These are phyloP conservation scores for Sclerotinia subarctica DNA, from an alignment of 2,329 filamentous ascomycete species.

Conservation along the genomic window DNA sequence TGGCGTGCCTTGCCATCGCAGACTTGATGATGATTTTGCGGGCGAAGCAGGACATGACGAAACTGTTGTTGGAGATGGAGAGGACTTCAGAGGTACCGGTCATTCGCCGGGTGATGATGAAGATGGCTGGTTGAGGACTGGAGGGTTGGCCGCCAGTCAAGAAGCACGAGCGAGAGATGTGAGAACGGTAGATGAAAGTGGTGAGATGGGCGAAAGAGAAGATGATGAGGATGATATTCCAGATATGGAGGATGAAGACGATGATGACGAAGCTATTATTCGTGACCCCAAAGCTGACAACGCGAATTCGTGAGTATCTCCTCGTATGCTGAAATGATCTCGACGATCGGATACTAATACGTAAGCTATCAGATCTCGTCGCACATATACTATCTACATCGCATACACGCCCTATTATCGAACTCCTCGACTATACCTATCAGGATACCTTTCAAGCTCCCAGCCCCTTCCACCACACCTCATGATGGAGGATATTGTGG, in stretches of 20 bases:
- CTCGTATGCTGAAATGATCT: neutral
- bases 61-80: slow-evolving; percentile 77
- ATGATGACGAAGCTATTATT: slow-evolving; percentile 94
- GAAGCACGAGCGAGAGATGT: slow-evolving; percentile 78
- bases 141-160: slow-evolving; percentile 71
- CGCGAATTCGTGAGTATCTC: slow-evolving; percentile 34
- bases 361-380: slow-evolving; percentile 58
- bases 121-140: slow-evolving; percentile 89
- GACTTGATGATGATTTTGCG: slow-evolving; percentile 90
- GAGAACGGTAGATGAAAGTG: slow-evolving; percentile 82
- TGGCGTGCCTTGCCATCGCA: slow-evolving; percentile 87
- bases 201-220: slow-evolving; percentile 74
- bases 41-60: slow-evolving; percentile 84
- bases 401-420: slow-evolving; percentile 97
- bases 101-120: slow-evolving; percentile 59
- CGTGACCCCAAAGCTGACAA: slow-evolving; percentile 55
- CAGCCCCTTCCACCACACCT: slow-evolving; percentile 76
- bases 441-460: slow-evolving; percentile 76
- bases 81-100: slow-evolving; percentile 53
- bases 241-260: slow-evolving; percentile 96
- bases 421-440: slow-evolving; percentile 91
- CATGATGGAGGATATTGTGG: slow-evolving; percentile 97
- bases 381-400: slow-evolving; percentile 98
- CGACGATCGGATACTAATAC: neutral
- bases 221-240: slow-evolving; percentile 81